These are phyloP conservation scores for Malus hybrid DNA, from an alignment of 331 rosid species.

Conservation along the genomic window DNA sequence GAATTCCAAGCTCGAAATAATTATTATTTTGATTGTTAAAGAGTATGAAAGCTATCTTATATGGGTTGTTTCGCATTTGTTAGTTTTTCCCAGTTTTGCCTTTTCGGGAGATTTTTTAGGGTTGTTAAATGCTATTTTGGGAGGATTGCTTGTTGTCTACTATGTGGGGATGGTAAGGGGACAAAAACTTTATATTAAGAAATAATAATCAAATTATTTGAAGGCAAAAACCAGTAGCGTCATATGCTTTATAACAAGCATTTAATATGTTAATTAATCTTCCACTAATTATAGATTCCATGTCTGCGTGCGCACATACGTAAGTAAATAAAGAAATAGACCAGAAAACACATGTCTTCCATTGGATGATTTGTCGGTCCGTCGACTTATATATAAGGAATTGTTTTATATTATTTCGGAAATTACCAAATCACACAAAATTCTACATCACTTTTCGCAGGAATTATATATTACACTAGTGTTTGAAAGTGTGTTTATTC, in stretches of 20 bases:
- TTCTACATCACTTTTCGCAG: neutral
- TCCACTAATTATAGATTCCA: conserved; percentile 9
- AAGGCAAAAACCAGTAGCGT: neutral
- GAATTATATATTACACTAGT: too few relatives aligned
- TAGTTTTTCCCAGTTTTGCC: neutral
- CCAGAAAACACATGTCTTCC: conserved; percentile 23
- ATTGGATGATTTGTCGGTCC: conserved; percentile 28
- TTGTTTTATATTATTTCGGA: neutral
- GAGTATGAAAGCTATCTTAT: conserved; percentile 19
- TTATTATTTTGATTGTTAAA: conserved; percentile 10
- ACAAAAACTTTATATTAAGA: neutral
- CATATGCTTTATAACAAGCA: conserved; percentile 21
- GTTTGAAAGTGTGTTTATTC: too few relatives aligned
- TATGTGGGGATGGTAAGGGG: conserved; percentile 9
- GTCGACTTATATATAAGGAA: neutral
- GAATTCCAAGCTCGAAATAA: conserved; percentile 8
- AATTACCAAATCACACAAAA: neutral
- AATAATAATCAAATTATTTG: neutral
- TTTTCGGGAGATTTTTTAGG: neutral
- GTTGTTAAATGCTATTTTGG: neutral
- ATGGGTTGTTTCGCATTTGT: neutral
- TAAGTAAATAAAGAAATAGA: conserved; percentile 3
- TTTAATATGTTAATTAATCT: conserved; percentile 1
- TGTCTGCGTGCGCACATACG: conserved; percentile 31
- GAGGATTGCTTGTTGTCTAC: conserved; percentile 7